Evolutionary conservation across 768 basidiomycete species (phyloP).

Genomic region (Lactifluus piperatus): DNA sequence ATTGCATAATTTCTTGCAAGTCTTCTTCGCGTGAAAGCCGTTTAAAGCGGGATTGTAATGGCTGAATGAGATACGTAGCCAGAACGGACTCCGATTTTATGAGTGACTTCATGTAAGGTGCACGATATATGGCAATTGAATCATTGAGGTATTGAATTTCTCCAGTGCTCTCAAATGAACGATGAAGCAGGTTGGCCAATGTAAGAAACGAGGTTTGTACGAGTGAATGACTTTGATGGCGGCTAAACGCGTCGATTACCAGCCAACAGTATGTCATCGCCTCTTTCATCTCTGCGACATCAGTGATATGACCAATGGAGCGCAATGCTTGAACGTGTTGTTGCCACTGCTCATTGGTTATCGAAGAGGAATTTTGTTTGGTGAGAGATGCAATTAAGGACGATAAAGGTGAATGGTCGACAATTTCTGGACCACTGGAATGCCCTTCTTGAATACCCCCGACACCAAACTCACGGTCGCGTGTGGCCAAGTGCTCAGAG

Average conservation of each 20-base stretch:
- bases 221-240: background rate
- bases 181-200: background rate
- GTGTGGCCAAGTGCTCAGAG: background rate
- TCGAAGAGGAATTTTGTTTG: background rate
- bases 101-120: no score
- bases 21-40: background rate
- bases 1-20: background rate
- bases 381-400: background rate
- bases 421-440: background rate
- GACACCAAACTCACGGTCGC: background rate
- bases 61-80: background rate
- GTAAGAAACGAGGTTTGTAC: rapidly evolving
- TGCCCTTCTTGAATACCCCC: background rate
- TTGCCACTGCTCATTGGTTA: background rate
- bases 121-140: background rate
- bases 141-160: background rate
- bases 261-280: background rate
- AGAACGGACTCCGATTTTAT: no score
- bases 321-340: background rate
- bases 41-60: background rate
- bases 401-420: background rate
- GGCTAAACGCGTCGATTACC: background rate
- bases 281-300: background rate
- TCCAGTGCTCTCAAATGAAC: background rate
- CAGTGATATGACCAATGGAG: no score